phyloP scores from a whole-genome alignment of 306 rosid species.

The Begonia loranthoides region DNA sequence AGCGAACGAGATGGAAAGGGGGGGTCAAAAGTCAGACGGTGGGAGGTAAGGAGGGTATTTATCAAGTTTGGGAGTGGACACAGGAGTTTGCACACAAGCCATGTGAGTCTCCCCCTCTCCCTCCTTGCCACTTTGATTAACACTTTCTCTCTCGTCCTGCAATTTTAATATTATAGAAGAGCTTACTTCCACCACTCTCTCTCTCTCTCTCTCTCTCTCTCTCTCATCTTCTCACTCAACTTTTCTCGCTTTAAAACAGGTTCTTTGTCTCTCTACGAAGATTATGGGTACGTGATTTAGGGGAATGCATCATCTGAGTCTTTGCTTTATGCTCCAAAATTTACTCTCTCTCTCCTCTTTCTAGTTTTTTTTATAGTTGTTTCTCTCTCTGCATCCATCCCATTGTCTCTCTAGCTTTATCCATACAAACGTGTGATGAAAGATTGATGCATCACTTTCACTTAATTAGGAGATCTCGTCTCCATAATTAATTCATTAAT shows the following conservation, averaged over 20 bases:
- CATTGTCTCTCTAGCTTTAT: constrained; percentile 35
- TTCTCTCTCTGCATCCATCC: constrained; percentile 16
- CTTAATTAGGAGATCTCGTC: constrained; percentile 41
- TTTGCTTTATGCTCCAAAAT: not conserved
- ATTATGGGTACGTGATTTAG: constrained; percentile 9
- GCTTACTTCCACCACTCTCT: not conserved
- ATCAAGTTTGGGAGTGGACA: constrained; percentile 42
- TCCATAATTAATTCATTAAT: constrained; percentile 7
- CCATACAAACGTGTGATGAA: constrained; percentile 43
- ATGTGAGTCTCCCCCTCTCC: constrained; percentile 31
- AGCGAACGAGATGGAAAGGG: constrained; percentile 4
- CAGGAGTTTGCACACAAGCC: constrained; percentile 73
- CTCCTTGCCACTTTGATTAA: constrained; percentile 5
- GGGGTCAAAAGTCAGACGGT: constrained; percentile 51
- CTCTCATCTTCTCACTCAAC: constrained; percentile 1
- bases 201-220: too few species aligned
- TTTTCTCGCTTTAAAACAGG: constrained; percentile 12
- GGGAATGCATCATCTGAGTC: constrained; percentile 5
- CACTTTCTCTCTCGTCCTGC: not conserved
- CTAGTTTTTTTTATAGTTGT: constrained; percentile 4
- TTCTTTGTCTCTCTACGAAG: constrained; percentile 21
- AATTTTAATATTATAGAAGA: constrained; percentile 1
- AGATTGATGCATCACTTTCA: constrained; percentile 42
- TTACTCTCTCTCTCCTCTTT: constrained; percentile 2
- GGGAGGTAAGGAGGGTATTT: constrained; percentile 72